phyloP scores from a whole-genome alignment of 1,284 basidiomycete genomes.

The Pascua guehoae region DNA sequence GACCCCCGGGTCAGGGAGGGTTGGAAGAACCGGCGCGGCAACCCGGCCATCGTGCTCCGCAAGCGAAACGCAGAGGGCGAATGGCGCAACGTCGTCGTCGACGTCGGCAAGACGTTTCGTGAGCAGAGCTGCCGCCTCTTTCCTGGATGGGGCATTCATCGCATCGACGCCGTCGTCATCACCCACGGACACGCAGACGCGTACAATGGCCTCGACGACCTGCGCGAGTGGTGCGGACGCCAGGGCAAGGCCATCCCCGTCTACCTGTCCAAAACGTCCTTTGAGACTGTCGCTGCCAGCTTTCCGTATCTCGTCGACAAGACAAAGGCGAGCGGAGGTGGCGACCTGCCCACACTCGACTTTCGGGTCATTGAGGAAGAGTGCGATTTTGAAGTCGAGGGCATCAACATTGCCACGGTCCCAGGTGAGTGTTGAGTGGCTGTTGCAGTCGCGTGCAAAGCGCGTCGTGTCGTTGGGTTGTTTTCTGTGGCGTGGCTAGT shows the following conservation, averaged over 20 bases:
- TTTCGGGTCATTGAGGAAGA: conserved; percentile 43
- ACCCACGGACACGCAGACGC: conserved; percentile 51
- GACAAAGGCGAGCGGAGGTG: conserved; percentile 49
- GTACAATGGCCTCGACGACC: conserved; percentile 40
- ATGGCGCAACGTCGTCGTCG: conserved; percentile 48
- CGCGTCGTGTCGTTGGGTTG: not conserved
- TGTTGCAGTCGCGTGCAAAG: not conserved
- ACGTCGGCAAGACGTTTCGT: conserved; percentile 51
- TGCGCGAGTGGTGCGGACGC: conserved; percentile 45
- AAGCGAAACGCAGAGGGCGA: conserved; percentile 9
- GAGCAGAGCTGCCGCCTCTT: conserved; percentile 45
- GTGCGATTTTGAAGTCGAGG: conserved; percentile 33
- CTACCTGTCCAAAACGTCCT: conserved; percentile 41
- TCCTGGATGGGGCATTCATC: conserved; percentile 44
- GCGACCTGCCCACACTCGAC: conserved; percentile 44
- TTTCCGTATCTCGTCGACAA: conserved; percentile 50
- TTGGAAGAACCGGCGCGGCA: conserved; percentile 47
- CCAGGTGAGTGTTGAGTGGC: conserved; percentile 20
- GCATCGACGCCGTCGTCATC: conserved; percentile 50
- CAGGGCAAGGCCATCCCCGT: conserved; percentile 40
- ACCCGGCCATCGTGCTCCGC: conserved; percentile 42
- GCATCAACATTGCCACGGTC: conserved; percentile 35
- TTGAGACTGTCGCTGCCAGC: conserved; percentile 35
- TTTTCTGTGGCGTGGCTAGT: no score
- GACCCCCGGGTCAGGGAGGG: conserved; percentile 37